A percentile compares a stretch with the other conserved stretches of the same genome.
Evolutionary conservation across 1,284 basidiomycete species (phyloP).

Genomic region (Moesziomyces aphidis): DNA sequence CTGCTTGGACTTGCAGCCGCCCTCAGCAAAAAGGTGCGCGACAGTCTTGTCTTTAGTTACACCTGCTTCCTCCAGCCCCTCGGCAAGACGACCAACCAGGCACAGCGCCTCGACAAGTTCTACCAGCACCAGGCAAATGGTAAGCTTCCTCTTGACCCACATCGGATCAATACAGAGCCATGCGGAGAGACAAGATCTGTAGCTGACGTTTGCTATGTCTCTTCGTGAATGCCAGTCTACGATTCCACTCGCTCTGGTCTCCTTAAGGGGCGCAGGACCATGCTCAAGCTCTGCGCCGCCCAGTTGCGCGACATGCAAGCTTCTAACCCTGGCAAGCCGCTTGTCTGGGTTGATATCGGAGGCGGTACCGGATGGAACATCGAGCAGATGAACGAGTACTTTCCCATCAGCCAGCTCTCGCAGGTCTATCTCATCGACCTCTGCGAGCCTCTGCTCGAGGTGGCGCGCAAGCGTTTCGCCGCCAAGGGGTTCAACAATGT

Average conservation of each 20-base stretch:
- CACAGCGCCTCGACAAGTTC: slow-evolving; percentile 65
- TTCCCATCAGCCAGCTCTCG: slow-evolving; percentile 70
- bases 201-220: neutral
- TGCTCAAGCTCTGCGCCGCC: slow-evolving; percentile 74
- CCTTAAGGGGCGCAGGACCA: slow-evolving; percentile 64
- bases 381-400: slow-evolving; percentile 81
- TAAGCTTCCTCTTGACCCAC: slow-evolving; percentile 20
- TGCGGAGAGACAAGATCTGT: neutral
- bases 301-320: slow-evolving; percentile 73
- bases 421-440: slow-evolving; percentile 81
- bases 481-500: slow-evolving; percentile 81
- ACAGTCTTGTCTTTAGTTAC: slow-evolving; percentile 61
- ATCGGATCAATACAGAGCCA: too few relatives aligned
- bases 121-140: slow-evolving; percentile 65
- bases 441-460: slow-evolving; percentile 79
- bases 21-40: slow-evolving; percentile 48
- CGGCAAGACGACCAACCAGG: slow-evolving; percentile 64
- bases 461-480: slow-evolving; percentile 78
- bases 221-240: slow-evolving; percentile 54
- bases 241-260: slow-evolving; percentile 65
- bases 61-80: slow-evolving; percentile 67
- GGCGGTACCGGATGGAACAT: slow-evolving; percentile 87
- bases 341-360: slow-evolving; percentile 85
- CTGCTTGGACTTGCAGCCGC: slow-evolving; percentile 40
- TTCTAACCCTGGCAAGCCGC: slow-evolving; percentile 70